A percentile compares a stretch with the other conserved stretches of the same genome.
Evolutionary conservation across 1,139 yeast species (phyloP).

Genomic region (Suhomyces atakaporum): DNA sequence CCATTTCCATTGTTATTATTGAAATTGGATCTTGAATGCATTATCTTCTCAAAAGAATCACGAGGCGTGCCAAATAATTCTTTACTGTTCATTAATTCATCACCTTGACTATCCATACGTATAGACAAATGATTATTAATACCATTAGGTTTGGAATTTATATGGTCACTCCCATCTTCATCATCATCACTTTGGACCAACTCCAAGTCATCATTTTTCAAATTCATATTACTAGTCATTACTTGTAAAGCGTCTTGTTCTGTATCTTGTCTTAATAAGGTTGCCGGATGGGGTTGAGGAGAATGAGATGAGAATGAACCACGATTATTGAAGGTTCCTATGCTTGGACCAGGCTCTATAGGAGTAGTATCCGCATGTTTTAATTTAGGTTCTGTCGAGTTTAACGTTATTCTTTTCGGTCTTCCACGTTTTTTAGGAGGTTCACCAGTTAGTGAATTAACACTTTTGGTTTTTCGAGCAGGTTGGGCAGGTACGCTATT

Average conservation of each 20-base stretch:
- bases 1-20: constrained; percentile 9
- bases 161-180: constrained; percentile 21
- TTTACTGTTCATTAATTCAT: constrained; percentile 41
- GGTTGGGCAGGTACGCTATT: constrained; percentile 20
- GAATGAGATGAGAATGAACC: constrained; percentile 17
- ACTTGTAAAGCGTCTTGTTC: constrained; percentile 43
- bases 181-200: constrained; percentile 38
- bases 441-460: constrained; percentile 26
- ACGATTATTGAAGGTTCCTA: constrained; percentile 30
- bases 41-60: constrained; percentile 40
- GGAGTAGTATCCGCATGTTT: constrained; percentile 38
- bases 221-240: constrained; percentile 37
- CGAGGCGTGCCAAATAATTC: constrained; percentile 49
- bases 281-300: constrained; percentile 19
- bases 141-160: constrained; percentile 11
- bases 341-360: constrained; percentile 30
- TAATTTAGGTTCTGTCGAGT: constrained; percentile 30
- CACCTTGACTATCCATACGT: constrained; percentile 23
- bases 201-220: constrained; percentile 43
- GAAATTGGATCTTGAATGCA: constrained; percentile 16
- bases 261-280: constrained; percentile 44
- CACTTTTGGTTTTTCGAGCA: constrained; percentile 26
- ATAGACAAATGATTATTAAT: constrained; percentile 9
- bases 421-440: constrained; percentile 50
- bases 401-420: constrained; percentile 42